Evolutionary conservation across 768 basidiomycete genomes (phyloP).

Genomic region (Mycena venus): DNA sequence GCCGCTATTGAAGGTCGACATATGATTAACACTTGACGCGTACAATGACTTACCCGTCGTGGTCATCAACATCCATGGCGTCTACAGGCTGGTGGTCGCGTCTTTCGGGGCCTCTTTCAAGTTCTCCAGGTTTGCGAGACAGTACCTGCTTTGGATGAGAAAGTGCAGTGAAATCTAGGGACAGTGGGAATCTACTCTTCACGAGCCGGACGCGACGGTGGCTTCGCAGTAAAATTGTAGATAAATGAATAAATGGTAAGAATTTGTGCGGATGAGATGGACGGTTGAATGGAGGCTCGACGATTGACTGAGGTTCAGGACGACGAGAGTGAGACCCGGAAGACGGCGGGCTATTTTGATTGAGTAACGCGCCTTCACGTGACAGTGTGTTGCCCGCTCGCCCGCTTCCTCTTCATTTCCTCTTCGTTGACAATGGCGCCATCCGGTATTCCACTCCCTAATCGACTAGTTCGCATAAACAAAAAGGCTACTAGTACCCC

Average conservation of each 20-base stretch:
- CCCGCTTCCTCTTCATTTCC: background rate
- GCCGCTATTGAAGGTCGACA: constrained; percentile 50
- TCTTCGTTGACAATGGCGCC: constrained; percentile 5
- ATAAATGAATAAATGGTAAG: background rate
- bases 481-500: constrained; percentile 30
- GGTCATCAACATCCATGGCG: constrained; percentile 20
- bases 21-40: constrained; percentile 11
- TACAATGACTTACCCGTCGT: constrained; percentile 15
- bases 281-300: background rate
- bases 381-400: too few relatives aligned
- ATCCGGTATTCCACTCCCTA: constrained; percentile 1
- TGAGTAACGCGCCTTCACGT: too few relatives aligned
- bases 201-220: background rate
- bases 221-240: background rate
- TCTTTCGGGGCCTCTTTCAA: background rate
- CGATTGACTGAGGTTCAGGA: background rate
- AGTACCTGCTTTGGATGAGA: background rate
- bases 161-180: background rate
- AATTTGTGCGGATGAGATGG: background rate
- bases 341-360: too few relatives aligned
- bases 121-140: background rate
- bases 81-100: background rate
- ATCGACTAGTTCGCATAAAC: constrained; percentile 32
- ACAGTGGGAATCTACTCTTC: background rate
- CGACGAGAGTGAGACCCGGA: background rate